Evolutionary conservation across 352 stramenopile genomes (phyloP).

Genomic region (Globisporangium splendens): DNA sequence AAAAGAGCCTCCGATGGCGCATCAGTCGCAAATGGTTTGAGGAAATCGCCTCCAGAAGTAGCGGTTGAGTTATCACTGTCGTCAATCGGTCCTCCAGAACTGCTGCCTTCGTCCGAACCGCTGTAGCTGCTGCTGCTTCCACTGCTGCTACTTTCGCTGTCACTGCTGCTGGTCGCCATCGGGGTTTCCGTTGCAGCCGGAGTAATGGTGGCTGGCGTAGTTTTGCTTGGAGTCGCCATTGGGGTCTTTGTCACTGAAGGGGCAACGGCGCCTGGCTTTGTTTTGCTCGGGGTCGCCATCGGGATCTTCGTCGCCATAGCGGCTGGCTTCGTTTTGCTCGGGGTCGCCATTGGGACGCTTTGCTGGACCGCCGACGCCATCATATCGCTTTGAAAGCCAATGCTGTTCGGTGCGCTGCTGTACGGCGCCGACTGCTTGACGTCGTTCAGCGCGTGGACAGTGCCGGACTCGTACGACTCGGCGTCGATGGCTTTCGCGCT

Average conservation of each 20-base stretch:
- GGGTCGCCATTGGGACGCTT: too few relatives aligned
- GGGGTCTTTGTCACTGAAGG: too few relatives aligned
- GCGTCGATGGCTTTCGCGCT: conserved; percentile 1
- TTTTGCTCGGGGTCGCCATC: too few relatives aligned
- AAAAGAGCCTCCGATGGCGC: conserved; percentile 41
- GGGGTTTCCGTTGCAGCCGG: not conserved
- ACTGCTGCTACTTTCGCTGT: not conserved
- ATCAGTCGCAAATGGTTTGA: conserved; percentile 40
- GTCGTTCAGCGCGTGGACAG: conserved; percentile 8
- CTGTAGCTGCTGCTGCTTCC: not conserved
- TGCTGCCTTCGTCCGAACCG: not conserved
- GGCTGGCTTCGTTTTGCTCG: too few relatives aligned
- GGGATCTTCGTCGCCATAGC: too few relatives aligned
- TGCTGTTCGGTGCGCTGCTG: not conserved
- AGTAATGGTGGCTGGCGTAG: not conserved
- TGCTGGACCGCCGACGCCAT: not conserved
- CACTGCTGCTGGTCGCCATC: conserved; percentile 1
- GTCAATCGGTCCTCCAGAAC: not conserved
- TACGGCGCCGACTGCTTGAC: conserved; percentile 5
- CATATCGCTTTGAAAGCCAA: not conserved
- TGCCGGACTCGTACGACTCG: conserved; percentile 10
- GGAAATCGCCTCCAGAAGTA: conserved; percentile 11
- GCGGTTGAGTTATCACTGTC: not conserved
- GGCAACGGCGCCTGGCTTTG: too few relatives aligned
- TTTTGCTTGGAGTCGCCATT: too few relatives aligned